These are phyloP conservation scores for Clitopilus passeckerianus DNA, from an alignment of 768 basidiomycete species.

Conservation along the genomic window DNA sequence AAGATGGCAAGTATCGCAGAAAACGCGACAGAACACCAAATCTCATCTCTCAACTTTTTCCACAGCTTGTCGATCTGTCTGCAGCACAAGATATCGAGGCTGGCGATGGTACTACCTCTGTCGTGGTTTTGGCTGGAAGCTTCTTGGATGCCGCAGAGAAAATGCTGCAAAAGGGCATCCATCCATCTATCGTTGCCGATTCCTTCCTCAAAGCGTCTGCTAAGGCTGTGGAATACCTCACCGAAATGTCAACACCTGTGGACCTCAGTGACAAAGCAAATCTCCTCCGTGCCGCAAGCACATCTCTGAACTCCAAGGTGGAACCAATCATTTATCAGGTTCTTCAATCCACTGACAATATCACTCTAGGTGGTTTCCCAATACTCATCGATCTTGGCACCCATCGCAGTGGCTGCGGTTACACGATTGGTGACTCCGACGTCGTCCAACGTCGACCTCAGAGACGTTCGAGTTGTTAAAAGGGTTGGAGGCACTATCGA, in stretches of 20 bases:
- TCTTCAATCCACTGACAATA: constrained; percentile 1
- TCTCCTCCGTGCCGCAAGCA: constrained; percentile 89
- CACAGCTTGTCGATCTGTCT: constrained; percentile 92
- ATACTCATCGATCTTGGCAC: constrained; percentile 97
- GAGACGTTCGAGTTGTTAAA: constrained; percentile 95
- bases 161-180: constrained; percentile 94
- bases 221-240: constrained; percentile 92
- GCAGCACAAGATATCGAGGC: constrained; percentile 98
- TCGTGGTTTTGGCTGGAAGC: constrained; percentile 94
- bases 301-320: constrained; percentile 94
- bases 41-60: constrained; percentile 7
- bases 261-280: constrained; percentile 84
- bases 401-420: constrained; percentile 96
- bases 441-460: constrained; percentile 92
- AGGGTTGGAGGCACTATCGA: constrained; percentile 99
- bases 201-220: constrained; percentile 88
- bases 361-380: constrained; percentile 87
- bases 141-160: constrained; percentile 94
- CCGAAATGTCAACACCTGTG: constrained; percentile 88
- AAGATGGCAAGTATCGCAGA: constrained; percentile 71
- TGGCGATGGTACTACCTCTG: constrained; percentile 96
- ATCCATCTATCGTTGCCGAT: constrained; percentile 96
- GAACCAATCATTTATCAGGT: not conserved
- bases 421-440: constrained; percentile 84
- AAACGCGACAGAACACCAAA: not conserved